Evolutionary conservation across 2,329 filamentous ascomycete species (phyloP).

Genomic region (Raffaelea deltoideospora): DNA sequence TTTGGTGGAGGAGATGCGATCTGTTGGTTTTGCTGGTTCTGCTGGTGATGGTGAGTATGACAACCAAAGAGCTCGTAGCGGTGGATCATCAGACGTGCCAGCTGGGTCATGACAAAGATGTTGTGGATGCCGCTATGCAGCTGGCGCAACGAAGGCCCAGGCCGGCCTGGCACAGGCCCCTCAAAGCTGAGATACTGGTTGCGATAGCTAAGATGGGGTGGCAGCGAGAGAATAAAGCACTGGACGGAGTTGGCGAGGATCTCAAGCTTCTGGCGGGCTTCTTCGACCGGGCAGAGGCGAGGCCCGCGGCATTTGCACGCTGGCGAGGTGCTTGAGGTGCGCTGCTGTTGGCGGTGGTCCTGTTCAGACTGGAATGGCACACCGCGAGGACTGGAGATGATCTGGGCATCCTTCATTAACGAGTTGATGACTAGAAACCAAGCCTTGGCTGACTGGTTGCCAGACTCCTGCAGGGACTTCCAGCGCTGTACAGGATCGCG

Average conservation of each 20-base stretch:
- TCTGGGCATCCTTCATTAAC: conserved; percentile 3
- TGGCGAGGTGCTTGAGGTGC: neutral
- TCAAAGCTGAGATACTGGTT: conserved; percentile 2
- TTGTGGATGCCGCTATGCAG: conserved; percentile 4
- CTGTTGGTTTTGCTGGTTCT: no score
- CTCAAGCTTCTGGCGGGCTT: conserved; percentile 2
- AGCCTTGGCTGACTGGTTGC: conserved; percentile 1
- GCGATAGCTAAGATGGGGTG: conserved; percentile 1
- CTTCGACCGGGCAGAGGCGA: neutral
- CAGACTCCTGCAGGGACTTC: conserved; percentile 1
- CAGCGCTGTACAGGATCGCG: conserved; percentile 1
- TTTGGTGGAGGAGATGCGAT: no score
- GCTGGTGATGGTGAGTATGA: no score
- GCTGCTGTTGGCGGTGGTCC: neutral
- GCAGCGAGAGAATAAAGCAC: conserved; percentile 2
- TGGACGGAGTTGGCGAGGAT: conserved; percentile 2
- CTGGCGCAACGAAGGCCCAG: neutral
- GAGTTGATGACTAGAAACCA: conserved; percentile 4
- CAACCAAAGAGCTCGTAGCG: conserved; percentile 2
- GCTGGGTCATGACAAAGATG: conserved; percentile 4
- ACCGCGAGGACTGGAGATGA: conserved; percentile 2
- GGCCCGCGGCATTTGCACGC: neutral
- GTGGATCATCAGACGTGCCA: conserved; percentile 1
- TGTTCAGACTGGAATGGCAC: neutral
- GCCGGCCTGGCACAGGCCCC: neutral